These are phyloP conservation scores for Eucalyptus grandis DNA, from an alignment of 345 rosid genomes.

Conservation along the genomic window DNA sequence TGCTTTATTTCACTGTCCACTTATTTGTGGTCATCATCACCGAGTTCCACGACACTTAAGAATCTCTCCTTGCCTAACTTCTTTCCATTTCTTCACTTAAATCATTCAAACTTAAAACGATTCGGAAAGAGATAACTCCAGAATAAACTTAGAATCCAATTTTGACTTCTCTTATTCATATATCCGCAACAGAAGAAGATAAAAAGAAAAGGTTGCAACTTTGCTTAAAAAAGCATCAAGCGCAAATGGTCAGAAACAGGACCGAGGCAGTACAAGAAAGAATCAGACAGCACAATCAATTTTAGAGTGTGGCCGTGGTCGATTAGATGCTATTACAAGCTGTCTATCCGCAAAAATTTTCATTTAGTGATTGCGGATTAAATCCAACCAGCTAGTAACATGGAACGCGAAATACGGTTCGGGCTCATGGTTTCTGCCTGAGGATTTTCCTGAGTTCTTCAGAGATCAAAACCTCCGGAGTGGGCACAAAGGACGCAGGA, in stretches of 20 bases:
- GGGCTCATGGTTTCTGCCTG: not conserved
- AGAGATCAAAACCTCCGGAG: constrained; percentile 15
- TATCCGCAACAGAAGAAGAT: not conserved
- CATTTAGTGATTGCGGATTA: not conserved
- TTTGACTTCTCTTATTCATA: not conserved
- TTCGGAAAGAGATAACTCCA: not conserved
- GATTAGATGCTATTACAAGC: not conserved
- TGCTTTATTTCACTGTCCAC: not conserved
- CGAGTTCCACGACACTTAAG: not conserved
- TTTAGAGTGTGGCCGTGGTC: not conserved
- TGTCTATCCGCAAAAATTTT: not conserved
- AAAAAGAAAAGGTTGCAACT: not conserved
- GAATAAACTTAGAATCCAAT: not conserved
- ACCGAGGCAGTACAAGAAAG: not conserved
- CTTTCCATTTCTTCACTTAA: not conserved
- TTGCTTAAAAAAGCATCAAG: not conserved
- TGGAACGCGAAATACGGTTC: not conserved
- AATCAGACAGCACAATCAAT: not conserved
- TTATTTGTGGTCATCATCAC: not conserved
- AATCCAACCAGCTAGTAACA: not conserved
- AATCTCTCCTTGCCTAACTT: not conserved
- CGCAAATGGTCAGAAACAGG: not conserved
- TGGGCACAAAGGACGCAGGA: constrained; percentile 8
- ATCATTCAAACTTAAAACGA: not conserved
- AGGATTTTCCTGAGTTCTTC: constrained; percentile 3